Evolutionary conservation across 345 rosid species (phyloP), one percentile per base, ranked within the genome.

Genomic region (Mallotus nudiflorus): DNA sequence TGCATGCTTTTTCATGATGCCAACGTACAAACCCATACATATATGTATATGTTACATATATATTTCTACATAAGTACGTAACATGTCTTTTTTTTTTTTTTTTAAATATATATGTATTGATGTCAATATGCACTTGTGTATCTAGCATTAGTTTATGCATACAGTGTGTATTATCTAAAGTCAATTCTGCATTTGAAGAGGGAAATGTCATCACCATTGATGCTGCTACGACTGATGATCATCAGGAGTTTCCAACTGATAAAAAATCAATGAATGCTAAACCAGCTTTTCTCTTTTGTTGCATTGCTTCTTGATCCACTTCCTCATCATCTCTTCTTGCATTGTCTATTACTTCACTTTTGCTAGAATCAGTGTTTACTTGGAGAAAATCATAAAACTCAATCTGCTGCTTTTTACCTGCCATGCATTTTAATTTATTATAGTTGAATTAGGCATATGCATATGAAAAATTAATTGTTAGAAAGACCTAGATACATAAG

Each of bases 321-420:
- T 86, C 90, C 20, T 81, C 85, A 0, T 79, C 87, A 27, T 84
- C 87, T 72, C 75, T 83, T 79, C 75, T 78, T 2, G 76, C 37
- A 42, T 53, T 80, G 22, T 82, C 87, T 33, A 80, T 82, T 45
- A 84, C 78, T 50, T 88, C 93, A 45, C 91, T 88, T 74, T 61
- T 85, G 58, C 79, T 81, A 11, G 89, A 85, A 10, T 86, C 92
- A 0, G 87, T 75, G 65, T 86, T 81, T 58, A 90, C 82, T 80
- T 85, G 91, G 11, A 90, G 88, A 80, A 90, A 90, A 66, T 90
- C 85, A 71, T 88, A 90, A 65, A 90, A 88, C 73, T 88, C 96
- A 4, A 77, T 56, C 25, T 71, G 60, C 55, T 79, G 69, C 11
- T 68, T 77, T 66, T 76, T 79, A 16, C 78, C 86, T 85, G 85